A percentile compares a stretch with the other conserved stretches of the same genome.
These are phyloP conservation scores for Lactarius tabidus DNA, from an alignment of 768 basidiomycete genomes.

Conservation along the genomic window DNA sequence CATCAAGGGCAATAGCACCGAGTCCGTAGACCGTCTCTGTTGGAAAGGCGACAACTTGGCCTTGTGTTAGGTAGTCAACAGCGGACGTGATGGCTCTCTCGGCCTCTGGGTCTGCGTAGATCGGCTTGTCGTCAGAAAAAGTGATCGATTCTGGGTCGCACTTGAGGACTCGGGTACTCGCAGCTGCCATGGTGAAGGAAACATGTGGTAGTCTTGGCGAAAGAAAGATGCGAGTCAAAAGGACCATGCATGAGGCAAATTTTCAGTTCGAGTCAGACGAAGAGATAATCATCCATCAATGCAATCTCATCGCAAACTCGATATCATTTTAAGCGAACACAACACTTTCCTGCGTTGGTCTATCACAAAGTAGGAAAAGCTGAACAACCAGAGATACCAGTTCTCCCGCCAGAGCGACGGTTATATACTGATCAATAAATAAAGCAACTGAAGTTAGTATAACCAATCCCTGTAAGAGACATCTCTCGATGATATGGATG, in stretches of 20 bases:
- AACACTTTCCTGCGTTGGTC: background rate
- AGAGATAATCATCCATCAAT: background rate
- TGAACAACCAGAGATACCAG: background rate
- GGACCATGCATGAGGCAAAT: background rate
- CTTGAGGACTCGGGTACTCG: conserved; percentile 42
- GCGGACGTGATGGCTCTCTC: conserved; percentile 52
- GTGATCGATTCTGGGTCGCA: conserved; percentile 63
- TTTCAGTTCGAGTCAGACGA: background rate
- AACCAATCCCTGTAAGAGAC: background rate
- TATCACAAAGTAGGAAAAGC: conserved; percentile 6
- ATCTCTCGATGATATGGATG: background rate
- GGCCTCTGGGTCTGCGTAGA: conserved; percentile 49
- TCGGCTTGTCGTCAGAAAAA: conserved; percentile 49
- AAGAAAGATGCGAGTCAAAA: background rate
- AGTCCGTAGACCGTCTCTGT: conserved; percentile 99
- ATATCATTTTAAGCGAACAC: background rate
- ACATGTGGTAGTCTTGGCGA: conserved; percentile 5
- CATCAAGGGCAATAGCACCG: conserved; percentile 76
- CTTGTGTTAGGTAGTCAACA: conserved; percentile 47
- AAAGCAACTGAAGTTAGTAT: background rate
- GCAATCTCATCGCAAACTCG: background rate
- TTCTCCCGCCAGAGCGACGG: conserved; percentile 11
- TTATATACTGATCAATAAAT: conserved; percentile 8
- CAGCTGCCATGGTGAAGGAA: conserved; percentile 25
- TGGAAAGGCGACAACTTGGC: conserved; percentile 78